Evolutionary conservation across 805 yeast species (phyloP).

Genomic region (Zygosaccharomyces pseudorouxii): DNA sequence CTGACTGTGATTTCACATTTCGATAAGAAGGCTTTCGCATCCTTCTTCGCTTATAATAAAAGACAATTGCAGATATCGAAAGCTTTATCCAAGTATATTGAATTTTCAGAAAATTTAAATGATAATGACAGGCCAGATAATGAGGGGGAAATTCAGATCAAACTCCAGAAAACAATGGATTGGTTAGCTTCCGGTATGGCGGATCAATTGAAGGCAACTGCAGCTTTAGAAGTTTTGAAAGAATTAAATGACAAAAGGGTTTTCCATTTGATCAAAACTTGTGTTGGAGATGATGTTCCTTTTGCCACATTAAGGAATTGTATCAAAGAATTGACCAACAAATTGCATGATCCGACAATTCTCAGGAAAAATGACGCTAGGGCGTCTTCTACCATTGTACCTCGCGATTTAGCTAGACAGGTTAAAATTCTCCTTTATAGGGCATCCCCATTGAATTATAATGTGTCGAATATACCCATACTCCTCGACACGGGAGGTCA

Average conservation of each 20-base stretch:
- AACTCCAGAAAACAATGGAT: slow-evolving; percentile 49
- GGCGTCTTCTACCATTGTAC: slow-evolving; percentile 35
- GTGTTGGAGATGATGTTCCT: slow-evolving; percentile 54
- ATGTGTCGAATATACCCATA: slow-evolving; percentile 56
- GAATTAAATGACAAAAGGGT: slow-evolving; percentile 55
- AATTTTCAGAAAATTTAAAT: slow-evolving; percentile 42
- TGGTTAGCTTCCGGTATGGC: slow-evolving; percentile 64
- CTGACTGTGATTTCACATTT: slow-evolving; percentile 46
- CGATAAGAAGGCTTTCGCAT: slow-evolving; percentile 52
- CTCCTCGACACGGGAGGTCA: slow-evolving; percentile 37
- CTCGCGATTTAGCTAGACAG: slow-evolving; percentile 47
- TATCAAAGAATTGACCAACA: slow-evolving; percentile 55
- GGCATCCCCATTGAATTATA: slow-evolving; percentile 55
- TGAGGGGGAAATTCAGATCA: slow-evolving; percentile 25
- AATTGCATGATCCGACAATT: slow-evolving; percentile 50
- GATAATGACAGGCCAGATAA: slow-evolving; percentile 33
- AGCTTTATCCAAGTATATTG: slow-evolving; percentile 47
- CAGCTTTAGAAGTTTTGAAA: slow-evolving; percentile 49
- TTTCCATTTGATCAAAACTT: slow-evolving; percentile 50
- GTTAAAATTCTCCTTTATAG: slow-evolving; percentile 59
- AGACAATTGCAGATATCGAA: slow-evolving; percentile 60
- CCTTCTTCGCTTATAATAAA: slow-evolving; percentile 64
- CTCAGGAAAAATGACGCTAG: slow-evolving; percentile 37
- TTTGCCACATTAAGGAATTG: slow-evolving; percentile 57
- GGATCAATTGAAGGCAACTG: slow-evolving; percentile 43